Evolutionary conservation across 164 flowering plant species (phyloP).

Genomic region (Stephania cephalantha): DNA sequence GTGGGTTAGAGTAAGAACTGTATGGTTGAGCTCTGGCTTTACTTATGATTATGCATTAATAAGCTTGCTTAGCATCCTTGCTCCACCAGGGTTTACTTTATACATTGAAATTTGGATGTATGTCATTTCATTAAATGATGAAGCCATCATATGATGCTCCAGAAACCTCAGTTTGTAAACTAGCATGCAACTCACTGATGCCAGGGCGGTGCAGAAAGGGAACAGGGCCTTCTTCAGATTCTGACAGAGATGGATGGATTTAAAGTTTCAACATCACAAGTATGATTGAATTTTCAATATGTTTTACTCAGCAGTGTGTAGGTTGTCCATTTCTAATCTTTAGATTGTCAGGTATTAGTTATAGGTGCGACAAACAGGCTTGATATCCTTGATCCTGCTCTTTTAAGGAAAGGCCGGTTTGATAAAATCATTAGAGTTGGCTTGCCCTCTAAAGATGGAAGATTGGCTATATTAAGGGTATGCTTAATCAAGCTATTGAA

Average conservation of each 20-base stretch:
- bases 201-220: conserved; percentile 99
- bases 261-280: conserved; percentile 85
- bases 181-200: conserved; percentile 12
- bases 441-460: conserved; percentile 88
- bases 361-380: conserved; percentile 96
- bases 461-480: conserved; percentile 89
- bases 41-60: not conserved
- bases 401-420: conserved; percentile 93
- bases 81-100: not conserved
- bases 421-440: conserved; percentile 97
- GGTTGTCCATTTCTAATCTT: conserved; percentile 19
- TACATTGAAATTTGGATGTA: not conserved
- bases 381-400: conserved; percentile 97
- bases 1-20: not conserved
- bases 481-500: not conserved
- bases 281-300: conserved; percentile 13
- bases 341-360: conserved; percentile 65
- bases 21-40: conserved; percentile 2
- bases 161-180: not conserved
- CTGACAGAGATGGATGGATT: conserved; percentile 98
- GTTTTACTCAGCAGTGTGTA: not conserved
- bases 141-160: not conserved
- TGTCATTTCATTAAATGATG: not conserved
- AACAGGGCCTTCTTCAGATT: conserved; percentile 94
- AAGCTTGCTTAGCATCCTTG: not conserved